Conservation (phyloP, 495 filamentous ascomycete genomes). For the Pseudevernia furfuracea region DNA sequence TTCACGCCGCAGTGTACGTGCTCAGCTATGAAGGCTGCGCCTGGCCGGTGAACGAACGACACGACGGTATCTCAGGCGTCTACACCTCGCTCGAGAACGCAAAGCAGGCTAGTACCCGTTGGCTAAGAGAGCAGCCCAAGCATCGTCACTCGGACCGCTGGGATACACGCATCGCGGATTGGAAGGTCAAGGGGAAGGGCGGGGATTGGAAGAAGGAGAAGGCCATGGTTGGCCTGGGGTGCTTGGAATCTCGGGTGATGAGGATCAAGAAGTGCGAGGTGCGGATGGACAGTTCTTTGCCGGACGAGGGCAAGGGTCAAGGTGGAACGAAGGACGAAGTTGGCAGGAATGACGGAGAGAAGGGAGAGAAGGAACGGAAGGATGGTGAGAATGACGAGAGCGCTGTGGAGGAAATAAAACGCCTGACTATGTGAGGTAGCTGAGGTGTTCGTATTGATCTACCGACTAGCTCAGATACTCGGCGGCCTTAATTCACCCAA, state of each 20-base stretch:
- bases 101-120: not conserved
- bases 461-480: not conserved
- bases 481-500: not conserved
- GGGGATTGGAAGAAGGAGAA: conserved; percentile 5
- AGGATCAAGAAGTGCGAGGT: not conserved
- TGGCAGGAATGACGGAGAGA: too few species aligned
- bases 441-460: not conserved
- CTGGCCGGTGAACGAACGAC: not conserved
- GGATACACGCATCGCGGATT: not conserved
- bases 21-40: not conserved
- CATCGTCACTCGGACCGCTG: too few species aligned
- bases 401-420: not conserved
- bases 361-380: not conserved
- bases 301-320: not conserved
- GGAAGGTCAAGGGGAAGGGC: conserved; percentile 7
- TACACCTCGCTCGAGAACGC: not conserved
- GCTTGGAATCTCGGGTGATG: not conserved
- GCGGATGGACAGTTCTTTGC: not conserved
- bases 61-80: not conserved
- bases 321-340: not conserved
- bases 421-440: not conserved
- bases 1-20: not conserved
- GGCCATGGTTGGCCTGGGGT: not conserved
- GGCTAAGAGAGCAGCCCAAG: not conserved
- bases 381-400: not conserved